Percentiles rank a stretch among this genome's conserved stretches.
Evolutionary conservation across 495 filamentous ascomycete genomes (phyloP).

Genomic region (Tuber aestivum): DNA sequence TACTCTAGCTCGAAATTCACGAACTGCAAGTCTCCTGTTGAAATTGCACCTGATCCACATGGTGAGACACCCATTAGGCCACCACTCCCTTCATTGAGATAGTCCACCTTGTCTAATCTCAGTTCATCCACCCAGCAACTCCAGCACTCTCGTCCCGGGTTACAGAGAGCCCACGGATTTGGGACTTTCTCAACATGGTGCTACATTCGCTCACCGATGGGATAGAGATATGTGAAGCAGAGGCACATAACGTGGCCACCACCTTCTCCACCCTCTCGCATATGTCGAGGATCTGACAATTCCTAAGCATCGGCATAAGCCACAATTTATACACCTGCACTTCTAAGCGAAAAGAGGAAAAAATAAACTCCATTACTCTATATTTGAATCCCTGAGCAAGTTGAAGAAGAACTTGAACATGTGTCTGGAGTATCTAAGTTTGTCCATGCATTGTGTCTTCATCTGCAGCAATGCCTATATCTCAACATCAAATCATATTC

Average conservation of each 20-base stretch:
- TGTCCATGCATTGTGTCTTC: not conserved
- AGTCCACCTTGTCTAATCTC: not conserved
- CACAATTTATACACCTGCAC: not conserved
- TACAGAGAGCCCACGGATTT: not conserved
- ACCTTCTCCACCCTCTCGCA: not conserved
- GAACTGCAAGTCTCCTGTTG: too few species aligned
- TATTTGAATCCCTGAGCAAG: not conserved
- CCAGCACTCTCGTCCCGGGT: not conserved
- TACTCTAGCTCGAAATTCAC: too few species aligned
- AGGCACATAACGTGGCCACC: not conserved
- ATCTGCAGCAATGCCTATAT: not conserved
- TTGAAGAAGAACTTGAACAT: slow-evolving; percentile 1
- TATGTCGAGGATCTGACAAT: not conserved
- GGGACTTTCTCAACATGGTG: not conserved
- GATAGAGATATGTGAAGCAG: not conserved
- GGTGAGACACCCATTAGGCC: not conserved
- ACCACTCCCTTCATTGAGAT: not conserved
- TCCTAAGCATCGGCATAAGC: not conserved
- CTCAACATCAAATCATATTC: not conserved
- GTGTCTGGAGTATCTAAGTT: not conserved
- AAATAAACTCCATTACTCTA: not conserved
- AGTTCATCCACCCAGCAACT: not conserved
- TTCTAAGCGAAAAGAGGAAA: not conserved
- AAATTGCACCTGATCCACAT: too few species aligned
- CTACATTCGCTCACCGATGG: not conserved